Evolutionary conservation across 768 basidiomycete species (phyloP).

Genomic region (Zangia roseola): DNA sequence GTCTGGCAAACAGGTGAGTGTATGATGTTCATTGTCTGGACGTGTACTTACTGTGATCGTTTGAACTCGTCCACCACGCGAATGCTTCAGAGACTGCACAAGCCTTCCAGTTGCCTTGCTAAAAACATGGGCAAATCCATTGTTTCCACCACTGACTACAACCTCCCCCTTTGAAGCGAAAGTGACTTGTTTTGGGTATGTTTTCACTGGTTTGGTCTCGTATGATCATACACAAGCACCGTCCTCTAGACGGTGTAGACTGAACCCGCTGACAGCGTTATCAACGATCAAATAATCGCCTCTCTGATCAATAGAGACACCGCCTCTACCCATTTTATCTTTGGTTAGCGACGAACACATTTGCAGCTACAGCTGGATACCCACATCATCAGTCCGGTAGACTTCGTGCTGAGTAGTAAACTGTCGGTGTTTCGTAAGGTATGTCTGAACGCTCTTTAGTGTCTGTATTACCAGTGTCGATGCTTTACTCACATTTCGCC

Average conservation of each 20-base stretch:
- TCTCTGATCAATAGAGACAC: background rate
- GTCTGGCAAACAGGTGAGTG: background rate
- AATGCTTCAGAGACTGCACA: background rate
- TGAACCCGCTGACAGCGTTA: conserved; percentile 1
- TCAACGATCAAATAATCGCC: background rate
- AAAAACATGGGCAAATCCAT: background rate
- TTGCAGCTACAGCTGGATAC: background rate
- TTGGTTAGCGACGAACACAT: background rate
- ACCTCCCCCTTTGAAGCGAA: background rate
- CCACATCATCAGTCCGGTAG: background rate
- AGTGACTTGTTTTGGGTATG: conserved; percentile 9
- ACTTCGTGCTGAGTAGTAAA: background rate
- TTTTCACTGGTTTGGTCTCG: background rate
- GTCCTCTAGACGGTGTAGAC: conserved; percentile 1
- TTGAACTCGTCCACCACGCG: background rate
- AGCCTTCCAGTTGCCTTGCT: background rate
- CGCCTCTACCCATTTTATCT: background rate
- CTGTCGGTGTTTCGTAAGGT: background rate
- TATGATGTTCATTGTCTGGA: background rate
- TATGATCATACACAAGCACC: conserved; percentile 3
- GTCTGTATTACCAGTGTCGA: background rate
- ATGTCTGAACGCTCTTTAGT: background rate
- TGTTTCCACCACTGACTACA: conserved; percentile 1
- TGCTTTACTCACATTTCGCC: background rate
- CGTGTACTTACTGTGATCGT: background rate